Percentiles rank a stretch among this genome's conserved stretches.
phyloP scores from a whole-genome alignment of 2,329 filamentous ascomycete genomes.

The Chaetomium sp. region DNA sequence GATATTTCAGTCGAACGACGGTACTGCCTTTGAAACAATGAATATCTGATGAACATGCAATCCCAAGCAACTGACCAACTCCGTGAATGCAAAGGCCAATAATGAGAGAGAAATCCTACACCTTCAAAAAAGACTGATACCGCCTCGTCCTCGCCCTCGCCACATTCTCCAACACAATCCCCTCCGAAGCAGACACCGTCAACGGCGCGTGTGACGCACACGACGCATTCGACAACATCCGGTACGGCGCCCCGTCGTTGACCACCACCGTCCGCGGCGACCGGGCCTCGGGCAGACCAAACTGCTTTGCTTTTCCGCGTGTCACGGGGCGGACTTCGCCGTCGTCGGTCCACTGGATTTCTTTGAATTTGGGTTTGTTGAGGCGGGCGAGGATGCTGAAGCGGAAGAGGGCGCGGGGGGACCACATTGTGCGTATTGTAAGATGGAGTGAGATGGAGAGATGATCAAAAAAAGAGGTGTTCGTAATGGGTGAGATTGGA shows the following conservation, averaged over 20 bases:
- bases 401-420: not conserved
- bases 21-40: no score
- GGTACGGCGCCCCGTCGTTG: not conserved
- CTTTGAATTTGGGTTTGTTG: not conserved
- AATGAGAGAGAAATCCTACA: no score
- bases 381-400: not conserved
- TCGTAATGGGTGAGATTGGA: no score
- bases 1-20: no score
- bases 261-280: not conserved
- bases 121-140: no score
- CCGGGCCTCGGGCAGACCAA: not conserved
- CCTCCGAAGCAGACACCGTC: not conserved
- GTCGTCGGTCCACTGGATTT: slow-evolving; percentile 6
- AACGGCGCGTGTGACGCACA: slow-evolving; percentile 4
- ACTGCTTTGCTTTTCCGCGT: slow-evolving; percentile 13
- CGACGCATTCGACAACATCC: slow-evolving; percentile 2
- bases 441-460: no score
- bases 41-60: no score
- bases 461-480: no score
- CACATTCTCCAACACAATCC: no score
- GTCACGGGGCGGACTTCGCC: slow-evolving; percentile 7
- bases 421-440: slow-evolving; percentile 1
- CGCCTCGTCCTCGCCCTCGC: no score
- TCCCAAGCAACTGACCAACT: no score
- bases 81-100: no score